Base-by-base conservation (phyloP, 352 stramenopile species). In the Pythium rishiriense region DNA sequence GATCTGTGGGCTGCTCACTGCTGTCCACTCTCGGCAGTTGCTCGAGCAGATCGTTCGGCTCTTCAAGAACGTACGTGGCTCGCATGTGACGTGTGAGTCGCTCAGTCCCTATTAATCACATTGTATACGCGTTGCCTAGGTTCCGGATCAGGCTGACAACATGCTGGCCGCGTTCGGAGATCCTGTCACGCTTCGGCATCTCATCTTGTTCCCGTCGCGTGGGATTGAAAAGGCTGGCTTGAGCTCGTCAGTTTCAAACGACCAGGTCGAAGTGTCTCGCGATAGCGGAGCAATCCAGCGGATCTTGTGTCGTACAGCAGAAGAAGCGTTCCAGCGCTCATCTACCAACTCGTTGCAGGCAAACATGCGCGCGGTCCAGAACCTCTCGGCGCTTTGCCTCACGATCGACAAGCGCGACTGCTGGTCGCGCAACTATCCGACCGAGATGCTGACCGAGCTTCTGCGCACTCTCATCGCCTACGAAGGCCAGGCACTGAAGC, bases 1-100 rank as follows among this genome's bases (percentile, higher is more conserved):
- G 3, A 39, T 94, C n/a, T 83, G 79, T 52, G 69, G 90, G 15
- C 64, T 86, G 37, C 73, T 96, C 15, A 78, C 74, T 4, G 81
- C 78, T 6, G 73, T 88, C 10, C 80, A 93, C 53, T 77, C 81
- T 26, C 78, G 85, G 7, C 84, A 88, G 37, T 70, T 91, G 21
- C 66, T 96, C 2, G 48, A 76, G 22, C 84, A 96, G 25, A 68
- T 93, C 33, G 75, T 93, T 33, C 71, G 87, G 11, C 83, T 94
- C 10, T 81, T 78, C 22, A 66, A 59, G 52, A 66, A 72, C 24
- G 74, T 83, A 66, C 26, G 72, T 75, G 0, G 22, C 46, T 45
- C 1, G 21, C 9, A 48, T 62, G 25, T 51, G 45, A n/a, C 43
- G n/a, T 19, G 66, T 8, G 21, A 21, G 39, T 45, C 39, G 39